A percentile compares a stretch with the other conserved stretches of the same genome.
Conservation (phyloP, 371 early-diverging fungal genomes). For the Rhizopus microsporus region DNA sequence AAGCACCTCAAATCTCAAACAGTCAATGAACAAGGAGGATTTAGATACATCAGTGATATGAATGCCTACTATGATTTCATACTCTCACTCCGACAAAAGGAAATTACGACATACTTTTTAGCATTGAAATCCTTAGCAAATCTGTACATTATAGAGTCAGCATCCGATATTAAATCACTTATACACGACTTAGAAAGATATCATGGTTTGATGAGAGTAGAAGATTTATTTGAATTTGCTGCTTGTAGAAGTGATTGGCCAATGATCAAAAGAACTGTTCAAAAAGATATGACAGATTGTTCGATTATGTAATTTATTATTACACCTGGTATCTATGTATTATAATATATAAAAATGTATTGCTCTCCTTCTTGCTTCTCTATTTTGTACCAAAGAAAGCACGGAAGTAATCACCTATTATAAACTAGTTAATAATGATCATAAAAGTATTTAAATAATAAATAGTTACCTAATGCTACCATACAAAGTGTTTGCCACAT, state of each 20-base stretch:
- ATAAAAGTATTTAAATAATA: neutral
- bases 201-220: slow-evolving; percentile 80
- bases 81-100: slow-evolving; percentile 63
- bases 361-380: neutral
- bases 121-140: slow-evolving; percentile 93
- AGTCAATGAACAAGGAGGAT: slow-evolving; percentile 79
- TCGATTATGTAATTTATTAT: slow-evolving; percentile 51
- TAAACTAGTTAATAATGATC: neutral
- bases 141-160: slow-evolving; percentile 84
- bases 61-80: slow-evolving; percentile 77
- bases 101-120: slow-evolving; percentile 76
- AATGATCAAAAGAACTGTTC: slow-evolving; percentile 80
- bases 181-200: slow-evolving; percentile 86
- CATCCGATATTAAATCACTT: slow-evolving; percentile 78
- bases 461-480: slow-evolving; percentile 88
- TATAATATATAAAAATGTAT: neutral
- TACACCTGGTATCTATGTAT: neutral
- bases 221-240: slow-evolving; percentile 93
- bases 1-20: slow-evolving; percentile 81
- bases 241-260: slow-evolving; percentile 87
- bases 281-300: slow-evolving; percentile 72
- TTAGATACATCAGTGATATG: slow-evolving; percentile 87
- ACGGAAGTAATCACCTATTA: slow-evolving; percentile 40
- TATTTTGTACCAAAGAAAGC: slow-evolving; percentile 35
- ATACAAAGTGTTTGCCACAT: slow-evolving; percentile 96